Evolutionary conservation across 495 filamentous ascomycete species (phyloP).

Genomic region (Schizothecium vesticola): DNA sequence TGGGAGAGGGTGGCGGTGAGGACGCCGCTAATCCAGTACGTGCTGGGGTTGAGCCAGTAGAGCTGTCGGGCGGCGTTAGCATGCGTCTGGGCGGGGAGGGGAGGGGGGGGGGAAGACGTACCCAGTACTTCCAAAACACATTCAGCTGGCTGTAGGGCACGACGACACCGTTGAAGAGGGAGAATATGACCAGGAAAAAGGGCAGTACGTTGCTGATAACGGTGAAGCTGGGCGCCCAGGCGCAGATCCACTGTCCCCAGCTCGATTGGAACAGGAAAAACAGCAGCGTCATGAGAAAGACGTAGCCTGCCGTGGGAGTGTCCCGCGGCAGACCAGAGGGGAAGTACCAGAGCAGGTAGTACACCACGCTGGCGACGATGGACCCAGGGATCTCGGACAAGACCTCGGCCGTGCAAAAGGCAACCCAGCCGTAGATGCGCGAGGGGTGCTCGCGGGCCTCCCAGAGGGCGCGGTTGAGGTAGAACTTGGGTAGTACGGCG

Average conservation of each 20-base stretch:
- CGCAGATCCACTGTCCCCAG: constrained; percentile 83
- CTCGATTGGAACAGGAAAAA: constrained; percentile 74
- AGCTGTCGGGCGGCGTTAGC: constrained; percentile 27
- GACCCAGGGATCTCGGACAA: constrained; percentile 71
- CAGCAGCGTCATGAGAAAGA: constrained; percentile 76
- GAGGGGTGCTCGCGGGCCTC: constrained; percentile 69
- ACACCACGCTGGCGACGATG: constrained; percentile 58
- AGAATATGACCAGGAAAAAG: constrained; percentile 76
- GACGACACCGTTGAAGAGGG: constrained; percentile 70
- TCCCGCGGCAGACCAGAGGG: constrained; percentile 65
- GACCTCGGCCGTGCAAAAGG: constrained; percentile 72
- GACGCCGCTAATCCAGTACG: constrained; percentile 71
- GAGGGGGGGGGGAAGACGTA: constrained; percentile 8
- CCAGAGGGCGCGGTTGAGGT: constrained; percentile 69
- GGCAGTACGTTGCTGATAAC: constrained; percentile 70
- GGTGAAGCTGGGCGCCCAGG: constrained; percentile 73
- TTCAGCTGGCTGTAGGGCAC: constrained; percentile 54
- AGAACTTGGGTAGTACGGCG: constrained; percentile 79
- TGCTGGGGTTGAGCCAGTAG: constrained; percentile 66
- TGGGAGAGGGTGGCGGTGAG: constrained; percentile 54
- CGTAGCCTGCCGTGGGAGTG: constrained; percentile 64
- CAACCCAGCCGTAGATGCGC: constrained; percentile 77
- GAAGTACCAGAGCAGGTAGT: constrained; percentile 77
- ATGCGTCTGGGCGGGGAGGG: background rate
- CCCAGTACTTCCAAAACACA: constrained; percentile 75